Base-by-base conservation (phyloP, 1,284 basidiomycete genomes). In the Apiotrichum sp. region DNA sequence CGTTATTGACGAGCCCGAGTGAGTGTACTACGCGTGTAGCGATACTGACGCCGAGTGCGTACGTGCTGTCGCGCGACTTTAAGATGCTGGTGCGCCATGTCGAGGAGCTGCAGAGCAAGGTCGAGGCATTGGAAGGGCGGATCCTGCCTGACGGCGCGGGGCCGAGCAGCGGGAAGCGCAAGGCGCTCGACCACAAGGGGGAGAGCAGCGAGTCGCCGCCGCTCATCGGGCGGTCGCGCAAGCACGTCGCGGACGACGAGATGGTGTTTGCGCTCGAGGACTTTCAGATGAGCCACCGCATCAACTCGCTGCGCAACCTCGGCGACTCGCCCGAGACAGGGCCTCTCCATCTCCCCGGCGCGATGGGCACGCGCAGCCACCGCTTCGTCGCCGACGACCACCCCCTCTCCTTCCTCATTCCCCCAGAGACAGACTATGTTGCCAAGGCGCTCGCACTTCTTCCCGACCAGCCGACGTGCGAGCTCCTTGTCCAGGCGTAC, bases 181-280 rank as follows among this genome's bases (percentile, higher is more conserved):
- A 48, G 4, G 33, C 49, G 5, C 31, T 2, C 9, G 47, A 32
- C 38, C 41, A 22, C 10, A 29, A 40, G 10, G 34, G 34, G 7
- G 34, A 39, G 31, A 13, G 14, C 7, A 33, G 38, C 10, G 43
- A 45, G 22, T 39, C 47, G 2, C 36, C 35, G n/a, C 36, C n/a
- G 7, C 36, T 48, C 16, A 48, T 48, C 36, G 29, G 43, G 14
- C 34, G 29, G 34, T 56, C 56, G n/a, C 53, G 59, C 5, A 45
- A 57, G 36, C 52, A 58, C 31, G 29, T 58, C 10, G 59, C 33
- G 32, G 61, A 62, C 35, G 61, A 62, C 51, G 61, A 62, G 50
- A 59, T 59, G 56, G 56, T 59, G 33, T 62, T 53, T 39, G 61
- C 55, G 14, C 56, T 62, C 10, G 61, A 62, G 31, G 61, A 62